Evolutionary conservation across 495 filamentous ascomycete genomes (phyloP).

Genomic region (Penicillium salamii): DNA sequence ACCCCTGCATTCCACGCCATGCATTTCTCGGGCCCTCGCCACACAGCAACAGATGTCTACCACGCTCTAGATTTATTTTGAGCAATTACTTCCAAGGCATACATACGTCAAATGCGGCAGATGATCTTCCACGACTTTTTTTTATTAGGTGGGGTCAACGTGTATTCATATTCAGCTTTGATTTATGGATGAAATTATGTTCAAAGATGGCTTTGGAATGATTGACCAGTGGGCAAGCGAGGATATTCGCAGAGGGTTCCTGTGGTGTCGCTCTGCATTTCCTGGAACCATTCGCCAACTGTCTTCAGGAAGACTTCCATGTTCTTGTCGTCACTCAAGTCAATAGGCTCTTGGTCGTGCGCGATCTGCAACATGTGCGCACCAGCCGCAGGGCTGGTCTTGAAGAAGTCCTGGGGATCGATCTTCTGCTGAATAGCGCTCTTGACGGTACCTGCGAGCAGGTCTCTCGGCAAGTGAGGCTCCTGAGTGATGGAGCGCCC

Average conservation of each 20-base stretch:
- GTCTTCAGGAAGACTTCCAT: constrained; percentile 1
- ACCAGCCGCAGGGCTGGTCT: constrained; percentile 40
- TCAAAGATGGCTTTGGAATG: not conserved
- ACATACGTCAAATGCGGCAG: too few species aligned
- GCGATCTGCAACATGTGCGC: constrained; percentile 15
- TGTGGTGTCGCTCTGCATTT: not conserved
- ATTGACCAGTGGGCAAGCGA: not conserved
- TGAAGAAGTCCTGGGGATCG: constrained; percentile 44
- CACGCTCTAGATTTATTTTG: not conserved
- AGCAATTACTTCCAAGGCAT: not conserved
- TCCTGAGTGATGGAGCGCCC: constrained; percentile 54
- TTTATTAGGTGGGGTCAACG: too few species aligned
- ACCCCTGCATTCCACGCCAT: not conserved
- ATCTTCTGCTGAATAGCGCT: constrained; percentile 45
- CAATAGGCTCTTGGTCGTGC: constrained; percentile 11
- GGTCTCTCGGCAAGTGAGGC: constrained; percentile 43
- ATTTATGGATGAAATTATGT: not conserved
- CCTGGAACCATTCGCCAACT: constrained; percentile 2
- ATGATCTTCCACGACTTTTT: too few species aligned
- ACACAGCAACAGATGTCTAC: not conserved
- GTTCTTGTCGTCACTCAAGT: constrained; percentile 12
- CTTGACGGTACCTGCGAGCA: constrained; percentile 44
- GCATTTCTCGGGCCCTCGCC: not conserved
- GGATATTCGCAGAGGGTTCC: not conserved
- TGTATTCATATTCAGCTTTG: not conserved